phyloP scores from a whole-genome alignment of 768 basidiomycete species.

The Suillus subalutaceus region DNA sequence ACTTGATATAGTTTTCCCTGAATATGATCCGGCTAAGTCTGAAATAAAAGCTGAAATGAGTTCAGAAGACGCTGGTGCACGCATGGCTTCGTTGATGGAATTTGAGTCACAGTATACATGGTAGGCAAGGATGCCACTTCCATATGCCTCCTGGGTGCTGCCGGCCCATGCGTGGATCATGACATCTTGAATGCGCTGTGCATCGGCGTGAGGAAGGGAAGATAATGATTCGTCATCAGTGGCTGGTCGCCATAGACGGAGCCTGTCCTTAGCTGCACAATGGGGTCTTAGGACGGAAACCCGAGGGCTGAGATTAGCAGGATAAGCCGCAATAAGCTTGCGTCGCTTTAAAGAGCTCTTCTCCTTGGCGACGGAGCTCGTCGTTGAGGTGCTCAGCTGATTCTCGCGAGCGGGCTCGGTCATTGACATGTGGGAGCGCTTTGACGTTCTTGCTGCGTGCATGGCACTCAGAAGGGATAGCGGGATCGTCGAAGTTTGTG shows the following conservation, averaged over 20 bases:
- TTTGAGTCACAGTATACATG: slow-evolving; percentile 41
- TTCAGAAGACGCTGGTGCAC: slow-evolving; percentile 6
- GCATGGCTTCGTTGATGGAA: background rate
- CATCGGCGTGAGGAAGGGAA: background rate
- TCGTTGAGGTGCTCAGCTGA: background rate
- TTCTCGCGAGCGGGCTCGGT: too few species aligned
- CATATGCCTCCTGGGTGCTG: slow-evolving; percentile 36
- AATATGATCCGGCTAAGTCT: background rate
- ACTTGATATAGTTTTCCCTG: slow-evolving; percentile 6
- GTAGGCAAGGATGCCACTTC: slow-evolving; percentile 37
- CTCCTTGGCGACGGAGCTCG: background rate
- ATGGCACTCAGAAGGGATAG: too few species aligned
- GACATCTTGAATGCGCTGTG: slow-evolving; percentile 23
- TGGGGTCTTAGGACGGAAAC: slow-evolving; percentile 8
- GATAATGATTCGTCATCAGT: too few species aligned
- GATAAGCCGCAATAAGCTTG: slow-evolving; percentile 9
- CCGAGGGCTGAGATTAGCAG: background rate
- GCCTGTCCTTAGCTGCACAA: slow-evolving; percentile 6
- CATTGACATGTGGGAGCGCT: too few species aligned
- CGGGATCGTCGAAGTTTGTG: too few species aligned
- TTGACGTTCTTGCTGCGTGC: too few species aligned
- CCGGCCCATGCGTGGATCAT: slow-evolving; percentile 30
- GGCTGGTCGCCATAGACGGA: slow-evolving; percentile 5
- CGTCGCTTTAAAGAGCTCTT: background rate
- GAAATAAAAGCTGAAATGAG: background rate